These are phyloP conservation scores for Fraxinus excelsior DNA, from an alignment of 257 asterid genomes.

Conservation along the genomic window DNA sequence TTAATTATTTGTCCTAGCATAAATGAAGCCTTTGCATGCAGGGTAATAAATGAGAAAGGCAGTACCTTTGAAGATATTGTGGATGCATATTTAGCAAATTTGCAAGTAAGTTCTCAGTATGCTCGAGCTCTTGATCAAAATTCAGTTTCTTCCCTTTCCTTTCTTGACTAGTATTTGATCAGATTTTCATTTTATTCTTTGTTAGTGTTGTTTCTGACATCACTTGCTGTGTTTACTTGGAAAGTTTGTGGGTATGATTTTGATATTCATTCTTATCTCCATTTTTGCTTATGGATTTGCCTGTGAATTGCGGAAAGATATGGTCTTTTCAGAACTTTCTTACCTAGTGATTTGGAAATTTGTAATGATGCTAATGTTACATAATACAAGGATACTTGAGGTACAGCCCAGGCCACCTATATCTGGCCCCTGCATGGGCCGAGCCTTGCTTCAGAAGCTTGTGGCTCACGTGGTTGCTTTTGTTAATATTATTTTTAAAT, in stretches of 20 bases:
- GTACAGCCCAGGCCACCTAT: neutral
- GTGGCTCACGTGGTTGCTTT: neutral
- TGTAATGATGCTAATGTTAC: neutral
- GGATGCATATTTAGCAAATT: slow-evolving; percentile 82
- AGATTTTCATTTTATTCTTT: slow-evolving; percentile 4
- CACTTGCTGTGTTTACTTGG: slow-evolving; percentile 19
- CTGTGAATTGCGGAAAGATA: neutral
- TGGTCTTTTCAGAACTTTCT: slow-evolving; percentile 12
- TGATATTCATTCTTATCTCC: neutral
- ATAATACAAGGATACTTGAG: neutral
- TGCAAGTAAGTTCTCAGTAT: slow-evolving; percentile 66
- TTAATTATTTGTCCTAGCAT: slow-evolving; percentile 17
- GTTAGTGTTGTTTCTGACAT: slow-evolving; percentile 7
- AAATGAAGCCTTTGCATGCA: slow-evolving; percentile 35
- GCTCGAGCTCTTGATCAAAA: slow-evolving; percentile 10
- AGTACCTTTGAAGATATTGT: slow-evolving; percentile 78
- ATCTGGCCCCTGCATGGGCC: neutral
- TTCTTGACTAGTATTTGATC: slow-evolving; percentile 2
- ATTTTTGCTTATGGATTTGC: neutral
- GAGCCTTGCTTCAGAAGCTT: neutral
- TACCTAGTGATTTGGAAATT: neutral
- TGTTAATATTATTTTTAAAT: neutral
- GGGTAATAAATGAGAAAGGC: slow-evolving; percentile 54
- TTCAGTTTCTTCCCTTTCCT: slow-evolving; percentile 4
- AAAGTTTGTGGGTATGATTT: slow-evolving; percentile 1